A percentile compares a stretch with the other conserved stretches of the same genome.
These are phyloP conservation scores for Kwoniella dejecticola DNA, from an alignment of 768 basidiomycete species.

Conservation along the genomic window DNA sequence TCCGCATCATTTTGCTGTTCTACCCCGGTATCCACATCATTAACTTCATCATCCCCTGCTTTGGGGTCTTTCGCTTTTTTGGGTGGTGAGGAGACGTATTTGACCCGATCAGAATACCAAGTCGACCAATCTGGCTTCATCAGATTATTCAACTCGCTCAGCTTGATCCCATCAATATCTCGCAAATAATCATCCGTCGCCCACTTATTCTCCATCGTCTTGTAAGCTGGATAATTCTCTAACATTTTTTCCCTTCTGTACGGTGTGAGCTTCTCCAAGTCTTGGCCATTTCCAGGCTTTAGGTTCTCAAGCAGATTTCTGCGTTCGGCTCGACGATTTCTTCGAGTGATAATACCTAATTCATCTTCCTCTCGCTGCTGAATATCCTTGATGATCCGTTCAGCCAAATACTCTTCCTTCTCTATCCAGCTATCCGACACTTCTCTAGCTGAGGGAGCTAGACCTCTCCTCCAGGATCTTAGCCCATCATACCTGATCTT, in stretches of 20 bases:
- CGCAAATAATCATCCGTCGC: slow-evolving; percentile 50
- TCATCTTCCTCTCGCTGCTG: slow-evolving; percentile 42
- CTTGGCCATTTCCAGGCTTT: background rate
- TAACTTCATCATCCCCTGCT: background rate
- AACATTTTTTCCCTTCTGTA: background rate
- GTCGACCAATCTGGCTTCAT: slow-evolving; percentile 40
- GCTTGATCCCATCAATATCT: slow-evolving; percentile 49
- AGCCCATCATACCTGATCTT: slow-evolving; percentile 18
- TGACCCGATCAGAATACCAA: slow-evolving; percentile 23
- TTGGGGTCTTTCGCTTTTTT: background rate
- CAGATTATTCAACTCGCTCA: slow-evolving; percentile 57
- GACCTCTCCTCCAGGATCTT: slow-evolving; percentile 31
- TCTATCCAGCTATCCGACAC: slow-evolving; percentile 62
- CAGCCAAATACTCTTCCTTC: slow-evolving; percentile 61
- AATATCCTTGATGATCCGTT: slow-evolving; percentile 20
- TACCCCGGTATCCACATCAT: background rate
- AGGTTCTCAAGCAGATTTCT: slow-evolving; percentile 8
- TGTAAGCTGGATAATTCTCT: background rate
- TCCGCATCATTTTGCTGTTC: too few relatives aligned
- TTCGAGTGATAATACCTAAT: slow-evolving; percentile 26
- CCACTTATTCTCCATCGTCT: slow-evolving; percentile 39
- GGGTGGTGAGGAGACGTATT: background rate
- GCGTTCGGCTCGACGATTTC: slow-evolving; percentile 34
- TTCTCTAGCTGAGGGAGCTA: slow-evolving; percentile 62
- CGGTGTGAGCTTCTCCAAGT: background rate